Evolutionary conservation across 129 eudicot genomes (phyloP).

Genomic region (Glebionis coronaria): DNA sequence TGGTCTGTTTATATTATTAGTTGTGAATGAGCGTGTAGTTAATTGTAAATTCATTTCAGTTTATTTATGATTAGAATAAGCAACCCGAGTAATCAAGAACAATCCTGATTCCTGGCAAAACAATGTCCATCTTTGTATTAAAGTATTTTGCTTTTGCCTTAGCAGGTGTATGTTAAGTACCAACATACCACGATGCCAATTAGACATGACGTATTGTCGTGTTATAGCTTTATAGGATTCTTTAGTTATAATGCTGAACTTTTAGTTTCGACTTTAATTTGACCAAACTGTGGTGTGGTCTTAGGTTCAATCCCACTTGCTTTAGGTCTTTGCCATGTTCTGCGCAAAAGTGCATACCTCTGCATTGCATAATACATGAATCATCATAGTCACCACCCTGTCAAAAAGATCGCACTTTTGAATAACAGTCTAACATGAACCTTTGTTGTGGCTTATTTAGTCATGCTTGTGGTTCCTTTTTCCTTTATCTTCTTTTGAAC

Average conservation of each 20-base stretch:
- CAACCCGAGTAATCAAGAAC: too few relatives aligned
- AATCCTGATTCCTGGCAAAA: too few relatives aligned
- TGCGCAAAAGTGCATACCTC: constrained; percentile 5
- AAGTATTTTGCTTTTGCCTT: constrained; percentile 9
- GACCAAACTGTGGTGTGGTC: constrained; percentile 1
- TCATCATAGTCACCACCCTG: constrained; percentile 17
- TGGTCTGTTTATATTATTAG: too few relatives aligned
- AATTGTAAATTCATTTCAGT: too few relatives aligned
- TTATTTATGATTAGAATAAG: too few relatives aligned
- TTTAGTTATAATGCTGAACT: neutral
- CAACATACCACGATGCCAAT: neutral
- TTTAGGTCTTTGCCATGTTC: constrained; percentile 4
- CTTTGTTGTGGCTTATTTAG: constrained; percentile 14
- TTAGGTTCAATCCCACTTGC: constrained; percentile 2
- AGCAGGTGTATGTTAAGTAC: constrained; percentile 14
- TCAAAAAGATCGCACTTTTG: neutral
- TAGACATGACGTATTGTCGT: neutral
- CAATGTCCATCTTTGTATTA: too few relatives aligned
- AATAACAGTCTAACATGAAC: neutral
- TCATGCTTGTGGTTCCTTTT: constrained; percentile 27
- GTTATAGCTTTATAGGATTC: constrained; percentile 12
- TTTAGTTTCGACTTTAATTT: neutral
- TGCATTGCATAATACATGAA: constrained; percentile 14
- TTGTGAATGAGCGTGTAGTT: too few relatives aligned
- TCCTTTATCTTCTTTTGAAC: constrained; percentile 14